Percentiles rank a stretch among this genome's conserved stretches.
Conservation (phyloP, 257 asterid genomes). For the Solanum corneliomulleri region DNA sequence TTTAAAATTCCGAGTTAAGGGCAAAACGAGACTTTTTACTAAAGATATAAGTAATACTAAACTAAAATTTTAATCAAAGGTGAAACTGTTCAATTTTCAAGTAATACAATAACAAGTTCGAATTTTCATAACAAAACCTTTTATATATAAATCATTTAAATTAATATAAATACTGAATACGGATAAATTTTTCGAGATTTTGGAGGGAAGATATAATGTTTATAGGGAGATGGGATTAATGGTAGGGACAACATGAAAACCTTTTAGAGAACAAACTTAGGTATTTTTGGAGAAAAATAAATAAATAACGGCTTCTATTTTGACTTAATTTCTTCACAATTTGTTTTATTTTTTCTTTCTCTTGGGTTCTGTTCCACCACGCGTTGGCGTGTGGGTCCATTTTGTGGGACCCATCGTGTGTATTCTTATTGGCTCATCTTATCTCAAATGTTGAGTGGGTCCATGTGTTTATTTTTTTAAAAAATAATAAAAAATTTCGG, state of each 20-base stretch:
- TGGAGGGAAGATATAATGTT: not conserved
- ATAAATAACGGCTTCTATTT: conserved; percentile 21
- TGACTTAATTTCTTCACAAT: conserved; percentile 18
- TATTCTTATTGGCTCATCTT: conserved; percentile 2
- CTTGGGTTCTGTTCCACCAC: conserved; percentile 33
- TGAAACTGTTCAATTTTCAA: no score
- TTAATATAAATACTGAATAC: not conserved
- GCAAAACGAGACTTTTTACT: not conserved
- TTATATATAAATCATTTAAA: not conserved
- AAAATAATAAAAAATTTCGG: no score
- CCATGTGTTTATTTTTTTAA: not conserved
- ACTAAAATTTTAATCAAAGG: no score
- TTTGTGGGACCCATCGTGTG: not conserved
- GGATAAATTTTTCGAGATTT: not conserved
- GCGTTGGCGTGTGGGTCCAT: conserved; percentile 39
- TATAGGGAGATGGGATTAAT: not conserved
- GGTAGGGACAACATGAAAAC: conserved; percentile 38
- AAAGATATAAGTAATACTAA: not conserved
- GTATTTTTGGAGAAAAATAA: not conserved
- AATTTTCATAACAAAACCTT: no score
- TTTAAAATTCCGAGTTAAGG: not conserved
- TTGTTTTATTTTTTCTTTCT: not conserved
- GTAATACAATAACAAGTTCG: no score
- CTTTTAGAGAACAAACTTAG: conserved; percentile 37
- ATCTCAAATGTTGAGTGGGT: not conserved